These are phyloP conservation scores for Berkeleyomyces basicola DNA, from an alignment of 2,329 filamentous ascomycete genomes.

Conservation along the genomic window DNA sequence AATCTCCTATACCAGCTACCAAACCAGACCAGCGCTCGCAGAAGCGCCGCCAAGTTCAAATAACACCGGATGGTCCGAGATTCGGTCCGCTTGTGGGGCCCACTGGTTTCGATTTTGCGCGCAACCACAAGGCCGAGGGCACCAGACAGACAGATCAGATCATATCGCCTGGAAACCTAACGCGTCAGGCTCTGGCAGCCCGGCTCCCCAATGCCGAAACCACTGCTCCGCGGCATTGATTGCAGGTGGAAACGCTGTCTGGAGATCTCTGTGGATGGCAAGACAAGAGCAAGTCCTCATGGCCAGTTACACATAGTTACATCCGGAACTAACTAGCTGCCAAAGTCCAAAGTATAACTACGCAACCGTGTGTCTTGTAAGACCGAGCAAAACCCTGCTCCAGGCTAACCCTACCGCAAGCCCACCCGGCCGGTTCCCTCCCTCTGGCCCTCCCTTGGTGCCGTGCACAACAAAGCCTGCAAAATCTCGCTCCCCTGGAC, in stretches of 20 bases:
- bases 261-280: too few relatives aligned
- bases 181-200: background rate
- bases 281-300: too few relatives aligned
- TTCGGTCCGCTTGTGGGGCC: conserved; percentile 13
- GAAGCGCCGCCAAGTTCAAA: conserved; percentile 1
- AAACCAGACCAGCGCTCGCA: background rate
- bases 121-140: too few relatives aligned
- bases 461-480: background rate
- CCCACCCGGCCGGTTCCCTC: too few relatives aligned
- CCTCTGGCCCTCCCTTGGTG: background rate
- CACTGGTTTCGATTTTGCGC: too few relatives aligned
- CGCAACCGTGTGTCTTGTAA: background rate
- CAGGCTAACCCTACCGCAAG: too few relatives aligned
- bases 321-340: too few relatives aligned
- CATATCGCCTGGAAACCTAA: background rate
- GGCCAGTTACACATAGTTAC: too few relatives aligned
- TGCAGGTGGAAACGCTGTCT: background rate
- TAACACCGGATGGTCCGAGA: conserved; percentile 12
- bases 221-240: background rate
- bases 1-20: background rate
- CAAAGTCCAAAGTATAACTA: too few relatives aligned
- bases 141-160: too few relatives aligned
- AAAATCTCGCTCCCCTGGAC: background rate
- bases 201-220: background rate
- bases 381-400: too few relatives aligned